Percentiles rank a stretch among this genome's conserved stretches.
These are phyloP conservation scores for Pichia cephalocereana DNA, from an alignment of 805 yeast genomes.

Conservation along the genomic window DNA sequence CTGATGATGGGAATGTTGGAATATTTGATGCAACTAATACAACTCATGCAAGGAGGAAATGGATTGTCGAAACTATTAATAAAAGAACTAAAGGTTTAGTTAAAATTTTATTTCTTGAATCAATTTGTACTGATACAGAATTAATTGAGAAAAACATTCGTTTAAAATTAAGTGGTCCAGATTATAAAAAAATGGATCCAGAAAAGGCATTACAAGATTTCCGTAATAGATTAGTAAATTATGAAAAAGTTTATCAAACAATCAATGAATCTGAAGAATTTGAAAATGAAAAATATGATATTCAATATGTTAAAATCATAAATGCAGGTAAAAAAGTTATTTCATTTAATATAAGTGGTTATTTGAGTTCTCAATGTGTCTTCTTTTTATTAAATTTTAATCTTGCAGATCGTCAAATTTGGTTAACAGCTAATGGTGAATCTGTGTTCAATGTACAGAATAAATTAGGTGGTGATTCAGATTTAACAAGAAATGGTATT, in stretches of 20 bases:
- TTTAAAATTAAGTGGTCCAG: slow-evolving; percentile 87
- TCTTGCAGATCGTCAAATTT: slow-evolving; percentile 28
- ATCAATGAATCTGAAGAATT: slow-evolving; percentile 51
- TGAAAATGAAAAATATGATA: slow-evolving; percentile 37
- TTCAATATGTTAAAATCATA: slow-evolving; percentile 53
- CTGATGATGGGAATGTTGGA: slow-evolving; percentile 40
- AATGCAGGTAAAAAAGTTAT: slow-evolving; percentile 53
- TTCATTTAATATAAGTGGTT: slow-evolving; percentile 48
- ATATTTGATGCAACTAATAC: slow-evolving; percentile 57
- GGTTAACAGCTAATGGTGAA: slow-evolving; percentile 29
- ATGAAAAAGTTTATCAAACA: slow-evolving; percentile 85
- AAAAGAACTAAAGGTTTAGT: slow-evolving; percentile 24
- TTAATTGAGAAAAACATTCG: slow-evolving; percentile 78
- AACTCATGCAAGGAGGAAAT: slow-evolving; percentile 34
- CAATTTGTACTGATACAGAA: slow-evolving; percentile 72
- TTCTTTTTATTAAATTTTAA: slow-evolving; percentile 40
- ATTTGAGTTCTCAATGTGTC: slow-evolving; percentile 47
- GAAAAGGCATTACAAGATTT: slow-evolving; percentile 74
- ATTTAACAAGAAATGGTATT: slow-evolving; percentile 22
- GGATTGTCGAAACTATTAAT: slow-evolving; percentile 31
- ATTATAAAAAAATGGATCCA: slow-evolving; percentile 79
- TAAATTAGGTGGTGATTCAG: slow-evolving; percentile 27
- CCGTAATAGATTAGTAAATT: slow-evolving; percentile 68
- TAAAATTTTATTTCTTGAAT: slow-evolving; percentile 47
- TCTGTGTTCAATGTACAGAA: slow-evolving; percentile 19